These are phyloP conservation scores for Nasturtium officinale DNA, from an alignment of 345 rosid genomes.

Conservation along the genomic window DNA sequence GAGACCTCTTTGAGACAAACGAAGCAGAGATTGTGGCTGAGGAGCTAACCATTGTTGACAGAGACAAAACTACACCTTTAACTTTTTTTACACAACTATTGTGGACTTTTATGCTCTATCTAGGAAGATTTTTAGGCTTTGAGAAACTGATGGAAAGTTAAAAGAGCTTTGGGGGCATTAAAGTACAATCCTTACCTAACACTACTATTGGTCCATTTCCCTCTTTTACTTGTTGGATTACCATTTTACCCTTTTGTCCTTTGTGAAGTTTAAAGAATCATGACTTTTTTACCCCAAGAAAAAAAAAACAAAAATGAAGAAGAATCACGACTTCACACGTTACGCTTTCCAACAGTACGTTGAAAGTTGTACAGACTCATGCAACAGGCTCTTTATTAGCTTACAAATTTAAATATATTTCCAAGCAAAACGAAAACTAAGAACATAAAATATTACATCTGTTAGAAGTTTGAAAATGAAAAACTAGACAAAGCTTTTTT, in stretches of 20 bases:
- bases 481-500: slow-evolving; percentile 25
- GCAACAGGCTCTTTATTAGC: slow-evolving; percentile 15
- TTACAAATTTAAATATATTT: slow-evolving; percentile 14
- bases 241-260: slow-evolving; percentile 31
- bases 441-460: not conserved
- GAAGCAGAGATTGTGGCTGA: slow-evolving; percentile 39
- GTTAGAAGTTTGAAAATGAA: slow-evolving; percentile 29
- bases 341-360: slow-evolving; percentile 23
- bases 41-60: slow-evolving; percentile 34
- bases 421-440: not conserved
- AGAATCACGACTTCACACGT: slow-evolving; percentile 13
- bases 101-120: not conserved
- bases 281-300: too few species aligned
- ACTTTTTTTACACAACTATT: not conserved
- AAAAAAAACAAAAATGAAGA: too few species aligned
- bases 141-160: not conserved
- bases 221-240: not conserved
- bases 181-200: slow-evolving; percentile 21
- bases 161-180: not conserved
- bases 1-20: slow-evolving; percentile 29
- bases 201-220: slow-evolving; percentile 24
- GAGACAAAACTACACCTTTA: not conserved
- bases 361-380: slow-evolving; percentile 32
- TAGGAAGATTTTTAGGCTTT: not conserved
- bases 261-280: too few species aligned